Evolutionary conservation across 2,329 filamentous ascomycete genomes (phyloP).

Genomic region (Thelonectria rubi): DNA sequence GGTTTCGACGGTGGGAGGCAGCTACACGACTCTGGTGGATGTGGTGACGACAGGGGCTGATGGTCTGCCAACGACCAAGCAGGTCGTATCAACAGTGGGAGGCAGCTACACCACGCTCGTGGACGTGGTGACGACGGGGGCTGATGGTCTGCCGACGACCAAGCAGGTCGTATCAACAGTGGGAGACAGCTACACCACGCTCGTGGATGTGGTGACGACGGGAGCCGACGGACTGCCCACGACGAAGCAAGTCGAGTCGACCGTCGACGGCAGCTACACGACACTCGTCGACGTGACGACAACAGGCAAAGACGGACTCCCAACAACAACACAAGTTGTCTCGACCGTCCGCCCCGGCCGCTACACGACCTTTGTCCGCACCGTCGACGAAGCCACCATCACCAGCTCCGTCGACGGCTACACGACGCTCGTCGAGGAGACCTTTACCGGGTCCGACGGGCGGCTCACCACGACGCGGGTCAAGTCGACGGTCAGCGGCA

Average conservation of each 20-base stretch:
- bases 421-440: constrained; percentile 9
- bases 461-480: constrained; percentile 3
- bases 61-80: neutral
- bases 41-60: neutral
- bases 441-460: constrained; percentile 2
- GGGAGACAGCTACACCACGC: neutral
- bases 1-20: neutral
- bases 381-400: constrained; percentile 19
- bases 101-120: constrained; percentile 15
- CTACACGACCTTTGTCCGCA: constrained; percentile 25
- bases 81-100: neutral
- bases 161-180: neutral
- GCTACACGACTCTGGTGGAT: neutral
- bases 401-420: constrained; percentile 5
- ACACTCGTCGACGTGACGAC: constrained; percentile 8
- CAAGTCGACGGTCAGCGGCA: constrained; percentile 13
- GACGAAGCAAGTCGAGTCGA: neutral
- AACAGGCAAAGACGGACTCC: neutral
- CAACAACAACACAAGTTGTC: neutral
- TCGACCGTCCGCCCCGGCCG: constrained; percentile 5
- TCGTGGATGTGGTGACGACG: neutral
- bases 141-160: neutral
- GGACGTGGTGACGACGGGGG: neutral
- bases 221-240: neutral
- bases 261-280: neutral